Evolutionary conservation across 177 flowering plant species (phyloP).

Genomic region (Tripterygium wilfordii): DNA sequence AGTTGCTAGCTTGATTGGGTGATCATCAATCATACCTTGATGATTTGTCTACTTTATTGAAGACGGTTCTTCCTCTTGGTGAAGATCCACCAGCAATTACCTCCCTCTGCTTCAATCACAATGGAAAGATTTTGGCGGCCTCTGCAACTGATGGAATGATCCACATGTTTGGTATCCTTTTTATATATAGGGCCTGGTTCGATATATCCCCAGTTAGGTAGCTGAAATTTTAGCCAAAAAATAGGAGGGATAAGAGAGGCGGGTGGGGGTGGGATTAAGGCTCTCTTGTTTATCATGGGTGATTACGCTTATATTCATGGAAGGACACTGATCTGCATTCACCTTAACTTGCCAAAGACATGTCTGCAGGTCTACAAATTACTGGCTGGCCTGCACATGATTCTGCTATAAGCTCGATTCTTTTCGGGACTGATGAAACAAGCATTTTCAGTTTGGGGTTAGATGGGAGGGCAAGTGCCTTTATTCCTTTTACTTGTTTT

Average conservation of each 20-base stretch:
- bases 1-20: too few relatives aligned
- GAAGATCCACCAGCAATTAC: slow-evolving; percentile 97
- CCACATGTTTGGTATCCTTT: slow-evolving; percentile 99
- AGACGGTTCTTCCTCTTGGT: slow-evolving; percentile 98
- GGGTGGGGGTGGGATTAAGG: too few relatives aligned
- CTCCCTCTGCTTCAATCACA: slow-evolving; percentile 90
- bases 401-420: slow-evolving; percentile 79
- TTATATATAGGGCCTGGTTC: background rate
- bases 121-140: slow-evolving; percentile 95
- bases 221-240: too few relatives aligned
- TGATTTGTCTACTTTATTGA: slow-evolving; percentile 36
- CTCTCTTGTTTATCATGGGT: too few relatives aligned
- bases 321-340: background rate
- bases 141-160: slow-evolving; percentile 97
- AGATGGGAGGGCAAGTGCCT: slow-evolving; percentile 81
- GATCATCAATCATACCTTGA: too few relatives aligned
- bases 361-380: slow-evolving; percentile 92
- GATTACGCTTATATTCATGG: background rate
- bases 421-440: slow-evolving; percentile 92
- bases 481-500: background rate
- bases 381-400: slow-evolving; percentile 99
- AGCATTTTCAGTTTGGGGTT: slow-evolving; percentile 88
- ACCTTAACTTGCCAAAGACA: slow-evolving; percentile 68
- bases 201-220: background rate
- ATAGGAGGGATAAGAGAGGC: too few relatives aligned